Conservation (phyloP, 257 asterid genomes). For the Petrea volubilis region DNA sequence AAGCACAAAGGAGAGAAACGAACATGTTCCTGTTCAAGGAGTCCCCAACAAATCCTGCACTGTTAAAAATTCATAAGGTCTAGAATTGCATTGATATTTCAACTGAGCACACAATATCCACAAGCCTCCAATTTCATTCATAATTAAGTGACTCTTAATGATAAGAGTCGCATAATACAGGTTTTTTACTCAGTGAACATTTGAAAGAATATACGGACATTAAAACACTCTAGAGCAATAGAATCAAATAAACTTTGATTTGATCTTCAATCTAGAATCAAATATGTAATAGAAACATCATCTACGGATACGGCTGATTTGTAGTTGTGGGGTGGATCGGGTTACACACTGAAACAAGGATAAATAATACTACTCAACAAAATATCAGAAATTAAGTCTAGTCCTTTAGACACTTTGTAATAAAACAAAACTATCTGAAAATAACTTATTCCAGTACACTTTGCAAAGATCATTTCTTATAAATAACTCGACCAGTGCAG, state of each 20-base stretch:
- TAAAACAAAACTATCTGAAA: not conserved
- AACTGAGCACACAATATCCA: not conserved
- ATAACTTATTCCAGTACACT: not conserved
- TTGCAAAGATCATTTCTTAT: not conserved
- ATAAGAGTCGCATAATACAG: not conserved
- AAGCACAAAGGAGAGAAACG: slow-evolving; percentile 81
- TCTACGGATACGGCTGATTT: not conserved
- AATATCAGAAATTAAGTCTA: not conserved
- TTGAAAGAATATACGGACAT: not conserved
- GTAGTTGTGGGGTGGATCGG: not conserved
- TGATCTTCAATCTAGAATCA: not conserved
- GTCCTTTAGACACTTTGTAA: not conserved
- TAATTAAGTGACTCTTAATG: not conserved
- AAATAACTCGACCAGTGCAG: not conserved
- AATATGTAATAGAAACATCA: not conserved
- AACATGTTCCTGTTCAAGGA: slow-evolving; percentile 97
- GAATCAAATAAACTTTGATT: not conserved
- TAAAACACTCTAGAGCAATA: not conserved
- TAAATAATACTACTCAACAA: not conserved
- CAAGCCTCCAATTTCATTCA: not conserved
- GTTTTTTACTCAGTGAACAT: not conserved
- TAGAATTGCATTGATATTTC: slow-evolving; percentile 24
- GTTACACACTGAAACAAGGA: not conserved
- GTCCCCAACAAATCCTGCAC: slow-evolving; percentile 98
- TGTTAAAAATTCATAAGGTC: slow-evolving; percentile 46